Evolutionary conservation across 202 grass and related monocot genomes (phyloP).

Genomic region (Alloteropsis angusta): DNA sequence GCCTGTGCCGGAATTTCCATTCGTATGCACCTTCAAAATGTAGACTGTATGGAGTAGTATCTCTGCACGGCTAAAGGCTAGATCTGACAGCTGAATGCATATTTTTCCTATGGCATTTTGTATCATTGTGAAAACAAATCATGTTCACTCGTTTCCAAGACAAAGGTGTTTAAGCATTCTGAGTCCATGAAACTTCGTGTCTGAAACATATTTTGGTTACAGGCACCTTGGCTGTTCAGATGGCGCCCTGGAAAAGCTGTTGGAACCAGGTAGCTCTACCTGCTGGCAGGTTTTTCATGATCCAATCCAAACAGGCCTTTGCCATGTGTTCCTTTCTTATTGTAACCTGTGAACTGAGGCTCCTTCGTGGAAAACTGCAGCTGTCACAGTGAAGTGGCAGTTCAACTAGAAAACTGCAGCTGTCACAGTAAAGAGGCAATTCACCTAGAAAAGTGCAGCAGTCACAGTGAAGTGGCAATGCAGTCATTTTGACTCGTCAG

Average conservation of each 20-base stretch:
- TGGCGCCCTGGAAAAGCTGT: no score
- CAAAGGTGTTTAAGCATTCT: neutral
- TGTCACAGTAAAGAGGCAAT: neutral
- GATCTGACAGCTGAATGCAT: neutral
- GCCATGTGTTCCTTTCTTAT: no score
- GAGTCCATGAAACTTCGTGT: neutral
- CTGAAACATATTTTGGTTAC: conserved; percentile 18
- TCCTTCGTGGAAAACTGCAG: neutral
- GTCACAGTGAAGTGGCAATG: neutral
- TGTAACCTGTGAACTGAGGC: neutral
- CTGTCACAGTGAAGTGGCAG: neutral
- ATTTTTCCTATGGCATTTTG: neutral
- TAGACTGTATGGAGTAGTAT: neutral
- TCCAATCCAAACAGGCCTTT: no score
- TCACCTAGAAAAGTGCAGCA: neutral
- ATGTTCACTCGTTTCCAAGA: neutral
- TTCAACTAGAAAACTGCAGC: neutral
- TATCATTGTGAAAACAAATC: neutral
- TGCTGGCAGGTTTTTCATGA: no score
- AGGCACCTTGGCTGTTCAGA: neutral
- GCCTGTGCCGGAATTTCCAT: neutral
- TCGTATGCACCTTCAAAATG: neutral
- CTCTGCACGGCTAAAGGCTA: neutral
- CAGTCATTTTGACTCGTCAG: neutral
- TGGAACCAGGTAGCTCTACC: no score